Evolutionary conservation across 2,329 filamentous ascomycete species (phyloP).

Genomic region (Cercospora sp.): DNA sequence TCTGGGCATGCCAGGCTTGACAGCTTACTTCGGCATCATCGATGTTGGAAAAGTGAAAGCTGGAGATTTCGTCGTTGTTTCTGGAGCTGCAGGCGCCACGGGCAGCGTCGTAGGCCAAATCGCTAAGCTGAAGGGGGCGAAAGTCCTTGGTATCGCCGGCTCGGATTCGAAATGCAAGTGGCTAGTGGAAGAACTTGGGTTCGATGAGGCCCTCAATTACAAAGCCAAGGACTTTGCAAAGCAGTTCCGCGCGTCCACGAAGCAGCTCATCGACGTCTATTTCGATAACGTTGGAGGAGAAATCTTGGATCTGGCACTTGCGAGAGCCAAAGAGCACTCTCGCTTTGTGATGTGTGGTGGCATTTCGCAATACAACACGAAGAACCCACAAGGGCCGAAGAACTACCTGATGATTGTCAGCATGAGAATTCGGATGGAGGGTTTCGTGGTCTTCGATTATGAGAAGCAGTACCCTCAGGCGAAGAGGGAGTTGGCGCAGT

Average conservation of each 20-base stretch:
- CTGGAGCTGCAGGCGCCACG: slow-evolving; percentile 75
- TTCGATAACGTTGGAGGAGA: slow-evolving; percentile 73
- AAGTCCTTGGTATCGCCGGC: slow-evolving; percentile 66
- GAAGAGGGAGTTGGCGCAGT: slow-evolving; percentile 50
- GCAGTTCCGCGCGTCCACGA: slow-evolving; percentile 62
- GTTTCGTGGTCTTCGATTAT: slow-evolving; percentile 74
- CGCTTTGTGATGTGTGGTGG: slow-evolving; percentile 70
- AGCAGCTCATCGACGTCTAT: slow-evolving; percentile 58
- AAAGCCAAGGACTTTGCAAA: slow-evolving; percentile 62
- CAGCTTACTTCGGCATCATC: slow-evolving; percentile 73
- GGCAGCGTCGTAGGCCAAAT: slow-evolving; percentile 77
- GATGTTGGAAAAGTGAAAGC: slow-evolving; percentile 66
- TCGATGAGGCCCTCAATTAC: slow-evolving; percentile 69
- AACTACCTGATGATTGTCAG: slow-evolving; percentile 55
- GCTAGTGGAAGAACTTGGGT: slow-evolving; percentile 64
- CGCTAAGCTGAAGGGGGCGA: slow-evolving; percentile 68
- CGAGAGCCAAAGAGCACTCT: slow-evolving; percentile 59
- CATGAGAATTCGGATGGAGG: slow-evolving; percentile 63
- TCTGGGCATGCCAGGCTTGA: slow-evolving; percentile 66
- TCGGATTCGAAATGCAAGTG: slow-evolving; percentile 67
- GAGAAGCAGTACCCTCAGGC: slow-evolving; percentile 58
- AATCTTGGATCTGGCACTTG: slow-evolving; percentile 65
- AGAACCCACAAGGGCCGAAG: slow-evolving; percentile 54
- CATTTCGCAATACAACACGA: slow-evolving; percentile 67
- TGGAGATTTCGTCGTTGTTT: slow-evolving; percentile 75